Evolutionary conservation across 306 rosid species (phyloP).

Genomic region (Malus sieversii): DNA sequence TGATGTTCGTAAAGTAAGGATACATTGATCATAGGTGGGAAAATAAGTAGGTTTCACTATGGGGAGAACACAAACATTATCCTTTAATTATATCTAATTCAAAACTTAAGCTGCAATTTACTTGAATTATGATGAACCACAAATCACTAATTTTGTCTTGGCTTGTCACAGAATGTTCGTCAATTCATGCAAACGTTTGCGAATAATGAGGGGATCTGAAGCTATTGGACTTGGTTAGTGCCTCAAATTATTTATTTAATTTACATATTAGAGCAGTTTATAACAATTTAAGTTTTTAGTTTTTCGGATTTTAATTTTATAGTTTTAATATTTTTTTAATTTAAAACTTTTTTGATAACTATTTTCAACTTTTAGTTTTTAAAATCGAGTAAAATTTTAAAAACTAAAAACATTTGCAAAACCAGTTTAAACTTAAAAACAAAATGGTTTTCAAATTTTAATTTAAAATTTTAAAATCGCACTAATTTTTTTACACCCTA

Average conservation of each 20-base stretch:
- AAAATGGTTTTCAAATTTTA: background rate
- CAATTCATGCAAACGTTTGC: slow-evolving; percentile 63
- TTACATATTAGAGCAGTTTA: too few relatives aligned
- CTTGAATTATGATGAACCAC: background rate
- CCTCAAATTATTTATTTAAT: background rate
- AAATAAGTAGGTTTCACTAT: too few relatives aligned
- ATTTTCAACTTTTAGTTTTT: too few relatives aligned
- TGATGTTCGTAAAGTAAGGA: too few relatives aligned
- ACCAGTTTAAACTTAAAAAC: background rate
- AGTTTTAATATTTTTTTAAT: too few relatives aligned
- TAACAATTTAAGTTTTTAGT: background rate
- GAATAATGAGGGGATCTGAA: slow-evolving; percentile 83
- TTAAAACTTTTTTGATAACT: too few relatives aligned
- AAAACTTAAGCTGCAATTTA: background rate
- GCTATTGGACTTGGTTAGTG: slow-evolving; percentile 73
- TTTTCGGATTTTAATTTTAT: too few relatives aligned
- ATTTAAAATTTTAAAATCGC: too few relatives aligned
- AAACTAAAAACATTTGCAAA: too few relatives aligned
- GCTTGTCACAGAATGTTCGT: slow-evolving; percentile 55
- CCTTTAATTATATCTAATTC: background rate
- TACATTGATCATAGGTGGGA: too few relatives aligned
- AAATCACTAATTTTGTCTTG: background rate
- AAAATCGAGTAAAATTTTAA: too few relatives aligned
- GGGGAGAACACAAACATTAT: too few relatives aligned
- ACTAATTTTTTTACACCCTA: background rate